phyloP scores from a whole-genome alignment of 176 grass and related monocot species.

The Canna indica region DNA sequence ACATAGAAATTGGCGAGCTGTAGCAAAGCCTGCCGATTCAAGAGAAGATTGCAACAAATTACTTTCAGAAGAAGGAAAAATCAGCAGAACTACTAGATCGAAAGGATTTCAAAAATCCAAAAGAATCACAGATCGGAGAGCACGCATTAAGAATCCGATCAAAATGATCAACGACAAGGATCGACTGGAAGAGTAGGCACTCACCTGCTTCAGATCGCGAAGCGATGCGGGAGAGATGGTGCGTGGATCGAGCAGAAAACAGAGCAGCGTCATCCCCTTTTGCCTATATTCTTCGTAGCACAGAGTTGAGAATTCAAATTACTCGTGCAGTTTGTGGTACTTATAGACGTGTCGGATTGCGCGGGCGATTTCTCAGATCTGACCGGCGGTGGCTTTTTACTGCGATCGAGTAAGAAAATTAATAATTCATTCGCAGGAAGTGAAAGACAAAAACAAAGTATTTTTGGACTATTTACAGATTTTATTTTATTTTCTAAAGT shows the following conservation, averaged over 20 bases:
- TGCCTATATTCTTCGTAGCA: background rate
- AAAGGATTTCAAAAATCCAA: background rate
- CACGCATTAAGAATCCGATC: background rate
- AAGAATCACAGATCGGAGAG: background rate
- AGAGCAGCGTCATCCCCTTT: conserved; percentile 61
- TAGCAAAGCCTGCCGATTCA: conserved; percentile 44
- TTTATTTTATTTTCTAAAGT: no score
- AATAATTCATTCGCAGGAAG: no score
- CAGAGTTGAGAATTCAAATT: no score
- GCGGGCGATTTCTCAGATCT: no score
- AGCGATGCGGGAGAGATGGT: conserved; percentile 60
- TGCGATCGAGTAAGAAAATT: no score
- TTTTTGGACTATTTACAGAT: no score
- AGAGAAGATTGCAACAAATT: conserved; percentile 6
- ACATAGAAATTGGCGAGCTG: conserved; percentile 84
- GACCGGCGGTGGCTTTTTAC: no score
- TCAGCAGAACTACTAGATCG: background rate
- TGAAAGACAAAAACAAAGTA: no score
- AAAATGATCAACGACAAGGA: background rate
- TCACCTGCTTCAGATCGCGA: conserved; percentile 63
- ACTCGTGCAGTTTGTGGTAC: no score
- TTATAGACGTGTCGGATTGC: no score
- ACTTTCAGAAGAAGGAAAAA: background rate
- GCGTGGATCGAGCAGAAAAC: conserved; percentile 87
- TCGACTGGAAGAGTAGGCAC: background rate